These are phyloP conservation scores for Alternaria sp. DNA, from an alignment of 2,329 filamentous ascomycete genomes.

Conservation along the genomic window DNA sequence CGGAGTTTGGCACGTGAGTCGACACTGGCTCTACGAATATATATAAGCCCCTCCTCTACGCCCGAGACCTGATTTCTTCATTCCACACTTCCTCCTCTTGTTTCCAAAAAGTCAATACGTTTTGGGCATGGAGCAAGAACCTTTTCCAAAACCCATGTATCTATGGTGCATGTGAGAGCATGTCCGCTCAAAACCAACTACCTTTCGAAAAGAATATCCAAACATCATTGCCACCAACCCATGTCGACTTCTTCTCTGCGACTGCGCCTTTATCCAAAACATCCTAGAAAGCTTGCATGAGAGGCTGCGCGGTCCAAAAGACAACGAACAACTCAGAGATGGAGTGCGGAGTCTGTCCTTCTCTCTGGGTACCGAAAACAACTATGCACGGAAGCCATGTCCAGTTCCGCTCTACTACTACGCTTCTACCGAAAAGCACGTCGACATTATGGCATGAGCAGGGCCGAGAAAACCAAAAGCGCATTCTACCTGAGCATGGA, in stretches of 20 bases:
- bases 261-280: not conserved
- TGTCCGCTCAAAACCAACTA: not conserved
- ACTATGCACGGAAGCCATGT: no score
- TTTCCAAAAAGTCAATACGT: no score
- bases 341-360: not conserved
- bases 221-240: fast-evolving
- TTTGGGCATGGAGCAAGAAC: no score
- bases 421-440: not conserved
- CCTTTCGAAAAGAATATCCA: not conserved
- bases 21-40: not conserved
- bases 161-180: no score
- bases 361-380: fast-evolving
- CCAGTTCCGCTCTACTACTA: not conserved
- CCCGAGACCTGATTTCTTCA: not conserved
- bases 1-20: not conserved
- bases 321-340: no score
- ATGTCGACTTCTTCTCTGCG: not conserved
- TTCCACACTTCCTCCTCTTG: not conserved
- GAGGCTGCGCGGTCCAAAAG: not conserved
- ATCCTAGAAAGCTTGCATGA: not conserved
- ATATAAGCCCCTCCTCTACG: not conserved
- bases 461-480: not conserved
- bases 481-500: no score
- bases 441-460: not conserved
- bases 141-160: no score